Base-by-base conservation (phyloP, 106 monocot genomes). In the Iris macrosiphon region DNA sequence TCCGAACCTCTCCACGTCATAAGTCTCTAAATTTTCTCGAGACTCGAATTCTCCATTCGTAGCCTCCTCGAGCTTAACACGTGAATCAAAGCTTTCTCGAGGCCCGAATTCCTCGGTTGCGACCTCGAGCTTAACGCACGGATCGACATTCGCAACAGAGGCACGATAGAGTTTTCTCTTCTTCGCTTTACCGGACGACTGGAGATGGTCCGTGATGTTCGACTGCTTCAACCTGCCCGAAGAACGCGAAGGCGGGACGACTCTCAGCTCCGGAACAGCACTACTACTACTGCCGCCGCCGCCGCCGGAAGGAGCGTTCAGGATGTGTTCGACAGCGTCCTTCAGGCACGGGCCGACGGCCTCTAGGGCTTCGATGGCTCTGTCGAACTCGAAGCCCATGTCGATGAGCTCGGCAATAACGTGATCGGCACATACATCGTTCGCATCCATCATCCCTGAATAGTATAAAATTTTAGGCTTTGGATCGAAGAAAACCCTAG, bases 371-470 rank as follows among this genome's bases (percentile, higher is more conserved):
- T 79, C 26, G 23, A 31, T 57, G 46, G 71, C 64, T 52, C 68
- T 44, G 52, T 27, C 44, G 26, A 83, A 90, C 31, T 98, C 86
- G 56, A 98, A 98, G 4, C 96, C 96, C 90, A 98, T 98, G 33
- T 90, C 75, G 26, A 90, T 37, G 45, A 98, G 56, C 70, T 86
- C 75, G 12, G 86, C 86, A 38, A 87, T 75, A 15, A 89, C 53
- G 29, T 59, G 61, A 68, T 98, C 96, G 52, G 68, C 11, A 45
- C 68, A 82, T 21, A 49, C 35, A 51, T 66, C 64, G 57, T 27
- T 20, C 40, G 27, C 55, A 40, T 25, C 67, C 81, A 85, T 74
- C 27, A n/a, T n/a, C n/a, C n/a, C n/a, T n/a, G n/a, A n/a, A n/a
- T n/a, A n/a, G n/a, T n/a, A n/a, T n/a, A n/a, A n/a, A n/a, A n/a